Base-by-base conservation (phyloP, 495 filamentous ascomycete genomes). In the Apodospora peruviana region DNA sequence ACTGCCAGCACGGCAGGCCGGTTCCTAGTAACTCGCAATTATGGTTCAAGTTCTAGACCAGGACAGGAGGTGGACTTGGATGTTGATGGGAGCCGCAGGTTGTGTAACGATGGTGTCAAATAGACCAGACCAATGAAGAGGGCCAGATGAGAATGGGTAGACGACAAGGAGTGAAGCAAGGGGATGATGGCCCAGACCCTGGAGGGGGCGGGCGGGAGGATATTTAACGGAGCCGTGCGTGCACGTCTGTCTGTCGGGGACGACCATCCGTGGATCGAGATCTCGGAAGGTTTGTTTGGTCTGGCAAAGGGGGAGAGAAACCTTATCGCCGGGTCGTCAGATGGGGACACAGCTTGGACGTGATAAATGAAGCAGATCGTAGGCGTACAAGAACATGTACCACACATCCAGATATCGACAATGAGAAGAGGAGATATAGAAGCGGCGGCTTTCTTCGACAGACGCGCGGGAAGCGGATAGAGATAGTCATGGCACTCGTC, bases 101-200 rank as follows among this genome's bases (percentile, higher is more conserved):
- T 34, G 50, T 53, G 53, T 56, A 43, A 53, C 45, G 36, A 38
- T 12, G 41, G 35, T 38, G 40, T 44, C n/a, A 19, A 41, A 35
- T 21, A 8, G 8, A 2, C 16, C 20, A 11, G 42, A 34, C 12
- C 24, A 34, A 44, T 44, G 41, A 35, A 44, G 42, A 17, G 10
- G 16, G 12, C 12, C 9, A 2, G 16, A 44, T 2, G 36, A 43
- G 9, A 50, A n/a, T 29, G 34, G 24, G 18, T 12, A 44, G 23
- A 11, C 34, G 45, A 27, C 10, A 38, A 38, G 17, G 38, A 19
- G 23, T 0, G 38, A 19, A 19, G 42, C 24, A 17, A 35, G 24
- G 20, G 27, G 20, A 54, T 4, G 29, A 46, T 35, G 48, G 16
- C 23, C 21, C 17, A 38, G 29, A 34, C 24, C 23, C 4, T 16